Conservation (phyloP, 805 yeast genomes). For the Metschnikowia lochheadii region DNA sequence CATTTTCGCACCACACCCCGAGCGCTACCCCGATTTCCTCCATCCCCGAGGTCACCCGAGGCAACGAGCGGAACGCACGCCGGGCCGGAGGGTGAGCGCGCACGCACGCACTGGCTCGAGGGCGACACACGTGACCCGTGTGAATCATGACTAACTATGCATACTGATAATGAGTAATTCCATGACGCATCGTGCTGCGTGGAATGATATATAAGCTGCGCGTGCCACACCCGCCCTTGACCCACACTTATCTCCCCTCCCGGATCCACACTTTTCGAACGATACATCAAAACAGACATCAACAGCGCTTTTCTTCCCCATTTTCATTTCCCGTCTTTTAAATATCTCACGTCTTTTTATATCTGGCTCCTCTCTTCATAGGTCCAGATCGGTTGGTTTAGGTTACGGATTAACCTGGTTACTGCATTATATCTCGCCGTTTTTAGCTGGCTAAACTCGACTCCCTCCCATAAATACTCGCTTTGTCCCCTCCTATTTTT, state of each 20-base stretch:
- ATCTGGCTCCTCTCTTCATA: too few species aligned
- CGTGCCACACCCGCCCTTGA: slow-evolving; percentile 1
- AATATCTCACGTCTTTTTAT: not conserved
- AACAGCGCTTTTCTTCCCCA: not conserved
- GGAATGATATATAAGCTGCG: slow-evolving; percentile 3
- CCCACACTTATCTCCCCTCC: not conserved
- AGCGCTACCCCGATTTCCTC: too few species aligned
- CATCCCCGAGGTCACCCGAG: too few species aligned
- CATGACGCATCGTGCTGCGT: slow-evolving; percentile 4
- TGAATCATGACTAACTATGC: slow-evolving; percentile 3
- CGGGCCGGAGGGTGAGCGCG: too few species aligned
- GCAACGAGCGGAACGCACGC: too few species aligned
- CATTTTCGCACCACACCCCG: not conserved
- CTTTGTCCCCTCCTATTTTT: not conserved
- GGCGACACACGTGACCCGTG: not conserved
- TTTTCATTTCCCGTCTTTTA: not conserved
- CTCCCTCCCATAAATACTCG: not conserved
- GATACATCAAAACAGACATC: not conserved
- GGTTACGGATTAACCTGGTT: not conserved
- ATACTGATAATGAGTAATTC: slow-evolving; percentile 4
- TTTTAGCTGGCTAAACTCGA: slow-evolving; percentile 5
- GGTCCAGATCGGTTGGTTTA: not conserved
- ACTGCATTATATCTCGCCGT: not conserved
- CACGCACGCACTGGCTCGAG: not conserved
- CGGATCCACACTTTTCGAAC: slow-evolving; percentile 2